phyloP scores from a whole-genome alignment of 2,329 filamentous ascomycete species.

The Penicillium paneum region DNA sequence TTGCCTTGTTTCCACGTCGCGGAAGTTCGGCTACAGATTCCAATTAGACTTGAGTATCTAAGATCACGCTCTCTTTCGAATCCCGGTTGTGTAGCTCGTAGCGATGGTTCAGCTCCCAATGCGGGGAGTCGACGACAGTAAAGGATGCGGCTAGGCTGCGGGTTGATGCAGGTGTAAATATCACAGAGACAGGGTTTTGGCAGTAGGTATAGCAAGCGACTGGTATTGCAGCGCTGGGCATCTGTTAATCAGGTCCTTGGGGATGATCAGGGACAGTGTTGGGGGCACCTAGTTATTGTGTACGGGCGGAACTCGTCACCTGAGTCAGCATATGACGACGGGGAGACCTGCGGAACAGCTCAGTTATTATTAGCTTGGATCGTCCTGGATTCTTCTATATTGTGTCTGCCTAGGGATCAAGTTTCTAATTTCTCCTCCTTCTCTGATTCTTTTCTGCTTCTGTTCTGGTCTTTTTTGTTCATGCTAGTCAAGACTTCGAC shows the following conservation, averaged over 20 bases:
- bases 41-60: not conserved
- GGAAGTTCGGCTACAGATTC: not conserved
- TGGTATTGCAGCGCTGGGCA: not conserved
- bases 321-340: slow-evolving; percentile 13
- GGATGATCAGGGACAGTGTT: not conserved
- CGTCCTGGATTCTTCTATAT: not conserved
- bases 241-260: not conserved
- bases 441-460: not conserved
- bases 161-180: not conserved
- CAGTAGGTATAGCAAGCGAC: not conserved
- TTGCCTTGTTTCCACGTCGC: not conserved
- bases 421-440: not conserved
- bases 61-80: not conserved
- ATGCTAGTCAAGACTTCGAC: not conserved
- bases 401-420: not conserved
- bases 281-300: not conserved
- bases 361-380: not conserved
- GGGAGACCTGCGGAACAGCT: not conserved
- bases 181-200: not conserved
- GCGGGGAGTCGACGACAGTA: slow-evolving; percentile 19
- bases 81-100: not conserved
- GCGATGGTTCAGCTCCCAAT: slow-evolving; percentile 12
- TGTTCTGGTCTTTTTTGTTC: not conserved
- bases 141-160: slow-evolving; percentile 1
- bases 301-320: slow-evolving; percentile 6